These are phyloP conservation scores for Russula sp. DNA, from an alignment of 768 basidiomycete genomes.

Conservation along the genomic window DNA sequence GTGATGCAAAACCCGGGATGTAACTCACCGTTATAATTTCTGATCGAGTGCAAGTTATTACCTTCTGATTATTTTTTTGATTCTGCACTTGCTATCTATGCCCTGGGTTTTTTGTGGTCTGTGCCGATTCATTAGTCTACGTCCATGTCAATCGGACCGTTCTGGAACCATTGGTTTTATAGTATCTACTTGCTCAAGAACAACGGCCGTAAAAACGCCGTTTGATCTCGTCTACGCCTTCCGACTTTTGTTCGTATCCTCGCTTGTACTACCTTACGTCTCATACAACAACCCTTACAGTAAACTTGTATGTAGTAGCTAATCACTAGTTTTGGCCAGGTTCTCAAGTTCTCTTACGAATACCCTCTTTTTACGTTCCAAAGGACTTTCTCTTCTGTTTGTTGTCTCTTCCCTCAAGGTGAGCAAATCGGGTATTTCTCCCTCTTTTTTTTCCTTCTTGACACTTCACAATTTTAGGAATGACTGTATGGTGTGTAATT, in stretches of 20 bases:
- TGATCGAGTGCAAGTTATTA: constrained; percentile 8
- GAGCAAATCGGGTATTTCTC: constrained; percentile 11
- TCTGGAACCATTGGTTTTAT: constrained; percentile 18
- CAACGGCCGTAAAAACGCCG: constrained; percentile 17
- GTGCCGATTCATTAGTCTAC: constrained; percentile 17
- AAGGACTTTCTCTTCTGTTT: not conserved
- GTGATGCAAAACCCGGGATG: constrained; percentile 5
- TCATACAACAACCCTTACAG: constrained; percentile 15
- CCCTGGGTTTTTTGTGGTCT: constrained; percentile 10
- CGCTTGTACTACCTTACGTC: constrained; percentile 29
- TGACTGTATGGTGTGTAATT: constrained; percentile 2
- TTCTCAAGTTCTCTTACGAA: constrained; percentile 8
- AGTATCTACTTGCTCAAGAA: constrained; percentile 22
- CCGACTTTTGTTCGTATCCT: constrained; percentile 20
- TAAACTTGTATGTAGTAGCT: constrained; percentile 29
- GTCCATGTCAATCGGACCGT: constrained; percentile 20
- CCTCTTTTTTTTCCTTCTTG: not conserved
- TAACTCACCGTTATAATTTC: constrained; percentile 11
- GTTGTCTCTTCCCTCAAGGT: not conserved
- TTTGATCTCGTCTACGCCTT: constrained; percentile 7
- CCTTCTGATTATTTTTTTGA: constrained; percentile 8
- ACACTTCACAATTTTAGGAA: not conserved
- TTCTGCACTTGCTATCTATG: constrained; percentile 13
- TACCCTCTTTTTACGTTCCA: constrained; percentile 21
- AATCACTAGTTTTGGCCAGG: constrained; percentile 20